Percentiles rank a stretch among this genome's conserved stretches.
These are phyloP conservation scores for Phaseolus lunatus DNA, from an alignment of 306 rosid species.

Conservation along the genomic window DNA sequence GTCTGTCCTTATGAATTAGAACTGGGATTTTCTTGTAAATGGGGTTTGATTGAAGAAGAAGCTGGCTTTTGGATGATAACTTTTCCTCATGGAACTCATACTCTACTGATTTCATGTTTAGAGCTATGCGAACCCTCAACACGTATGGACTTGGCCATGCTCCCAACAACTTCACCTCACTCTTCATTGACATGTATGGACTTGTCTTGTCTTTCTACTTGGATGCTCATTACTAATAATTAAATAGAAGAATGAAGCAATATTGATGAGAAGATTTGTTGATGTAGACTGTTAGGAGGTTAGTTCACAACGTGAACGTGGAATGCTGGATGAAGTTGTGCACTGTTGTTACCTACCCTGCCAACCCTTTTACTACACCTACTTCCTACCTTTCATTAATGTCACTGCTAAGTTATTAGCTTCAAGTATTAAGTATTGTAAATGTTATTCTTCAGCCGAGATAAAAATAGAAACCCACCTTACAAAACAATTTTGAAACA, in stretches of 20 bases:
- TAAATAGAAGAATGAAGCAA: constrained; percentile 1
- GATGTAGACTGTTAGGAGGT: not conserved
- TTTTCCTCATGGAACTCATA: constrained; percentile 56
- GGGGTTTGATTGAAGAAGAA: constrained; percentile 67
- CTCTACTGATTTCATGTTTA: constrained; percentile 54
- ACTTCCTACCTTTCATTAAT: too few relatives aligned
- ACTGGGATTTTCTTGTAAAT: constrained; percentile 66
- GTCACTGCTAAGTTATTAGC: too few relatives aligned
- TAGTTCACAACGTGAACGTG: not conserved
- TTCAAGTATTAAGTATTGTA: too few relatives aligned
- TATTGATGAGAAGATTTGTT: not conserved
- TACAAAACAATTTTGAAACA: too few relatives aligned
- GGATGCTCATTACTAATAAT: not conserved
- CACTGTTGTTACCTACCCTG: not conserved
- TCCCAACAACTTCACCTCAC: constrained; percentile 61
- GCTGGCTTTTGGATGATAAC: constrained; percentile 51
- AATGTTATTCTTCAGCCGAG: too few relatives aligned
- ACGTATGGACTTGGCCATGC: constrained; percentile 62
- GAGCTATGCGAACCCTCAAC: constrained; percentile 54
- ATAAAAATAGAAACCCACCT: too few relatives aligned
- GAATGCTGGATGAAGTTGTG: not conserved
- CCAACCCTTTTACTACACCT: not conserved
- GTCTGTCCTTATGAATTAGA: constrained; percentile 58
- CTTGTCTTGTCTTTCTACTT: not conserved
- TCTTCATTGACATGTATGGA: too few relatives aligned